These are phyloP conservation scores for Zasmidium angulare DNA, from an alignment of 2,329 filamentous ascomycete genomes.

Conservation along the genomic window DNA sequence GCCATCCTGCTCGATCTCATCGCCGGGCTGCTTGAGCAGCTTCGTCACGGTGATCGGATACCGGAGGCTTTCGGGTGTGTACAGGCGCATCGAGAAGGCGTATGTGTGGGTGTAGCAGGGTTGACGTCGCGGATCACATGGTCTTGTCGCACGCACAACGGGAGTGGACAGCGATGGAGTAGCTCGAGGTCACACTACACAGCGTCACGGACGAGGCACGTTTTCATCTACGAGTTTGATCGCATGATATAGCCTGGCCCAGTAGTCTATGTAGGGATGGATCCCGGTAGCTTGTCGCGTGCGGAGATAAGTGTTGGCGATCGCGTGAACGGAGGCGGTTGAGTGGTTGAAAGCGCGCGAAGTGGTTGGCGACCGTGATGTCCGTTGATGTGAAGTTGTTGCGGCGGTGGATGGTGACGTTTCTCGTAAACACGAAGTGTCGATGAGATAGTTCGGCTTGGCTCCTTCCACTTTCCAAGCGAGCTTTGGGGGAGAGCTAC, in stretches of 20 bases:
- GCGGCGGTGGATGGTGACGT: not conserved
- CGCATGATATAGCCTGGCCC: slow-evolving; percentile 12
- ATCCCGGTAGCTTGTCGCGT: slow-evolving; percentile 5
- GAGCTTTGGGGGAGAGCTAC: not conserved
- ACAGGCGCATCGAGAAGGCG: slow-evolving; percentile 47
- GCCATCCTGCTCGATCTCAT: slow-evolving; percentile 73
- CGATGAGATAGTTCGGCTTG: not conserved
- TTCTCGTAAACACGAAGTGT: not conserved
- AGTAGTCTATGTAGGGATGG: slow-evolving; percentile 9
- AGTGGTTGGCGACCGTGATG: not conserved
- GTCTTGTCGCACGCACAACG: slow-evolving; percentile 18
- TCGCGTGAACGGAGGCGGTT: not conserved
- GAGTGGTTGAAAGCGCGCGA: not conserved
- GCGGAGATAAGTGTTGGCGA: not conserved
- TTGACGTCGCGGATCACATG: slow-evolving; percentile 22
- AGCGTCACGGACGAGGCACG: slow-evolving; percentile 19
- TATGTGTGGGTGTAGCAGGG: slow-evolving; percentile 1
- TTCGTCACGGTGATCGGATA: slow-evolving; percentile 93
- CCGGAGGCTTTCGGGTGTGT: slow-evolving; percentile 60
- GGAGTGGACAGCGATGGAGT: slow-evolving; percentile 4
- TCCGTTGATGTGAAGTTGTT: not conserved
- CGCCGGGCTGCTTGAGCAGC: slow-evolving; percentile 73
- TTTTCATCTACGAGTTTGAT: slow-evolving; percentile 20
- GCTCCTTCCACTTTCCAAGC: not conserved
- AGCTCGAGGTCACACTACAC: slow-evolving; percentile 19